Base-by-base conservation (phyloP, 2,329 filamentous ascomycete species). In the Arachnomyces sp. region DNA sequence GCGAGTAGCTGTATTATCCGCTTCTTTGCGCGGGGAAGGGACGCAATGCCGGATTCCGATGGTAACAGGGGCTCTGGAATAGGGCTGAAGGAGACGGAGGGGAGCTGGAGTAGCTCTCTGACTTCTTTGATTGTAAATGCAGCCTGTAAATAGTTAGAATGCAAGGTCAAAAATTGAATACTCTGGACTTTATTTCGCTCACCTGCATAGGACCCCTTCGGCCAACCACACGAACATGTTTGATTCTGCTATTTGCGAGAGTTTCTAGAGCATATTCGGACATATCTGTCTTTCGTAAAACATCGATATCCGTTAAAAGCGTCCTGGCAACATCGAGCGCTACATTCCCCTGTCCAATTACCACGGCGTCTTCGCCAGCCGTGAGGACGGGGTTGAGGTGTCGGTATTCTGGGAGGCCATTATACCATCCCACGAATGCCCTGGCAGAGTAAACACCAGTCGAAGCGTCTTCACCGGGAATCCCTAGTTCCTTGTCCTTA, bases 401-500 rank as follows among this genome's bases (percentile, higher is more conserved):
- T 14, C 82, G 75, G 56, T 85, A 85, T 52, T 93, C 85, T 0
- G 92, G 92, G 2, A 95, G 73, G 2, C 92, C 92, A 61, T 98
- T 98, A 63, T 98, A 98, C 92, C 92, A 98, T 13, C 89, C 92
- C 1, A 98, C 92, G 59, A 96, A 95, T 30, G 88, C 83, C 18
- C 92, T 78, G 2, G 92, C 92, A 6, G 89, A 95, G 58, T 88
- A 83, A 13, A 96, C 79, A 2, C 86, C 86, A 17, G 73, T 69
- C 5, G 92, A 66, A 4, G 65, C 61, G 3, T 81, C 74, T 44
- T 98, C 92, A 7, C 90, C 89, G 0, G 84, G 80, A 28, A 98
- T 80, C 0, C 78, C 81, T 1, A 98, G 72, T 40, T 75, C 79
- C 48, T 80, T 81, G 60, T 98, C 92, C 56, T 84, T 77, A 1